These are phyloP conservation scores for Boletus semigastroideus DNA, from an alignment of 1,284 basidiomycete species.

Conservation along the genomic window DNA sequence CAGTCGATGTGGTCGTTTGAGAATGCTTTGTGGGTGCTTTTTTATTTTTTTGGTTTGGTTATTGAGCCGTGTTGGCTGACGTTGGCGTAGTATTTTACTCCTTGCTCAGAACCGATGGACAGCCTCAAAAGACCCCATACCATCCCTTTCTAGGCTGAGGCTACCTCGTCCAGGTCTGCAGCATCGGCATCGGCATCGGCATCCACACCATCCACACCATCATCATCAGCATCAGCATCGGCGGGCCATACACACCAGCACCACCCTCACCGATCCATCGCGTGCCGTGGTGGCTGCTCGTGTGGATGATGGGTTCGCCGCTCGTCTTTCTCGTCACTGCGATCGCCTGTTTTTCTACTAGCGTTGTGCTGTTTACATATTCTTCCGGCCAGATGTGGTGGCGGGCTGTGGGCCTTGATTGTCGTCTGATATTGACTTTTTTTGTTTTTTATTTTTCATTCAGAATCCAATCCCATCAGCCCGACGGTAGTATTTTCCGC, in stretches of 20 bases:
- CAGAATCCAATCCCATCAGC: slow-evolving; percentile 60
- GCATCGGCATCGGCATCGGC: no score
- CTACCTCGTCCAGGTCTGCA: no score
- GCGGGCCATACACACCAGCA: no score
- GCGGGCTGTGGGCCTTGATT: not conserved
- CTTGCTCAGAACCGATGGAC: no score
- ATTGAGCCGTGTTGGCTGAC: no score
- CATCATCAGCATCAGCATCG: no score
- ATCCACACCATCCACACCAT: no score
- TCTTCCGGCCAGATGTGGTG: slow-evolving; percentile 43
- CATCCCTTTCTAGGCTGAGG: no score
- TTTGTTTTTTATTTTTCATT: no score
- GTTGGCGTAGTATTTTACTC: no score
- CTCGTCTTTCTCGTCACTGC: slow-evolving; percentile 57
- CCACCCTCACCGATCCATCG: slow-evolving; percentile 50
- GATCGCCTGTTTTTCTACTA: slow-evolving; percentile 54
- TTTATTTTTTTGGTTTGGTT: not conserved
- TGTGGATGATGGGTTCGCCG: slow-evolving; percentile 58
- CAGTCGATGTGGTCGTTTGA: slow-evolving; percentile 49
- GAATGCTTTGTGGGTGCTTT: slow-evolving; percentile 46
- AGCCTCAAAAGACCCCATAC: no score
- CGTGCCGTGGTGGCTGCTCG: slow-evolving; percentile 49
- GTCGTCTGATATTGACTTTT: not conserved
- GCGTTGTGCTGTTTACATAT: slow-evolving; percentile 53
- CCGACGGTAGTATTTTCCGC: slow-evolving; percentile 36